Evolutionary conservation across 495 filamentous ascomycete genomes (phyloP), one percentile per base, ranked within the genome.

Genomic region (Aspergillus leporis): DNA sequence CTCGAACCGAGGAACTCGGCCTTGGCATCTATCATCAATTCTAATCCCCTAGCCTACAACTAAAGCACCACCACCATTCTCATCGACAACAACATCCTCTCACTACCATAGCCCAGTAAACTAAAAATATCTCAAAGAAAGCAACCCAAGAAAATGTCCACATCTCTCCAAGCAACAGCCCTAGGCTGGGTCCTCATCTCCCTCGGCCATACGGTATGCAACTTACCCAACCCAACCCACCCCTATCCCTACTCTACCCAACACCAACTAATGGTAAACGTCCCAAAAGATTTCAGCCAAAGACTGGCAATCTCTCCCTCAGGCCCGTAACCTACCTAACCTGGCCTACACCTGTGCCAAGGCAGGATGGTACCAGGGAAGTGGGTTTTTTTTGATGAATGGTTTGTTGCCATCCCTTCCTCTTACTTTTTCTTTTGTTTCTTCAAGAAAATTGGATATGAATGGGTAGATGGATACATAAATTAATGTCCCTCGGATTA

Each of bases 301-400:
- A 56, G 60, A 65, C 48, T 68, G 59, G 60, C 60, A 62, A 55
- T 52, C 51, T 0, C 28, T 48, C 14, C 56, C 47, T 14, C 61
- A 68, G 45, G 70, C 68, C 56, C 61, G 65, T 32, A 52, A 59
- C 19, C 55, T 71, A 5, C 70, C 68, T 14, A 65, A 51, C 32
- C 58, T 70, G 12, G 65, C 69, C 47, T 67, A 60, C 53, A 66
- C 69, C 32, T 68, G 69, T 52, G 66, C 63, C 38, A 67, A 55
- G 3, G 67, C 61, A 9, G 70, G 67, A 30, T 73, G 70, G 70
- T 70, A 68, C 47, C 70, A 73, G 60, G 70, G 70, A 16, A 70
- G 69, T 54, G 66, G 47, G 4, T 73, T 64, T 25, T 63, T 70
- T 49, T 28, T 73, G 25, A 55, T 73, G 25, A 70, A 60, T 9